Percentiles rank a stretch among this genome's conserved stretches.
Evolutionary conservation across 495 filamentous ascomycete genomes (phyloP).

Genomic region (Hypoxylon lenormandii): DNA sequence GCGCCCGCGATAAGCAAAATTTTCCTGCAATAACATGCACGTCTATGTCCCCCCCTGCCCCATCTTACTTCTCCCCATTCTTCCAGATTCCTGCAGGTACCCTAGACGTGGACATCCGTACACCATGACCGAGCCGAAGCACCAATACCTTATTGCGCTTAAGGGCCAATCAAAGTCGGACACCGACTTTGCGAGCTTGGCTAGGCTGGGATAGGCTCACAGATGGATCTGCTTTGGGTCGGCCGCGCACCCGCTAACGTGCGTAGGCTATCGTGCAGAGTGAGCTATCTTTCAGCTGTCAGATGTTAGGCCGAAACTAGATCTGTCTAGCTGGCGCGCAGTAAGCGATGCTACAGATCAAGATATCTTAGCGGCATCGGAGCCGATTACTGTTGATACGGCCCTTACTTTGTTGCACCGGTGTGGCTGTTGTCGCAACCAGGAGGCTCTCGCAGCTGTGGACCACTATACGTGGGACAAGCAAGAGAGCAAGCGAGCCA

Average conservation of each 20-base stretch:
- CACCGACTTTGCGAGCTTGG: slow-evolving; percentile 31
- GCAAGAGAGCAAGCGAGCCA: slow-evolving; percentile 15
- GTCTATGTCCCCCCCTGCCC: slow-evolving; percentile 28
- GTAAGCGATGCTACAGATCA: slow-evolving; percentile 20
- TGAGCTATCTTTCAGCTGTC: slow-evolving; percentile 38
- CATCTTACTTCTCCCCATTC: slow-evolving; percentile 31
- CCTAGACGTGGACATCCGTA: slow-evolving; percentile 41
- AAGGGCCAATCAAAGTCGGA: slow-evolving; percentile 36
- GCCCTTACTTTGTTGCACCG: slow-evolving; percentile 21
- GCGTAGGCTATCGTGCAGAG: slow-evolving; percentile 38
- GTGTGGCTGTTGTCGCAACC: slow-evolving; percentile 10
- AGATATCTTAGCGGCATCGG: slow-evolving; percentile 38
- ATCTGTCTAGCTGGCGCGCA: slow-evolving; percentile 26
- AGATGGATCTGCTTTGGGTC: slow-evolving; percentile 40
- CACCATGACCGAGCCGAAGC: slow-evolving; percentile 34
- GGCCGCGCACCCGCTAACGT: slow-evolving; percentile 33
- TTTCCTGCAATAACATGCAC: slow-evolving; percentile 43
- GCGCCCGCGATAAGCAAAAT: slow-evolving; percentile 33
- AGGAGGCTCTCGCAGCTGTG: slow-evolving; percentile 23
- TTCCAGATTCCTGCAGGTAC: slow-evolving; percentile 50
- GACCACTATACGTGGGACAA: slow-evolving; percentile 9
- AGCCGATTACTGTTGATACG: slow-evolving; percentile 26
- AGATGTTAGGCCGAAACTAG: slow-evolving; percentile 41
- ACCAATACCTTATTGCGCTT: slow-evolving; percentile 37
- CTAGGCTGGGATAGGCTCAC: slow-evolving; percentile 38